Conservation (phyloP, 176 grass and related monocot species). For the Coix lacrymajobi region DNA sequence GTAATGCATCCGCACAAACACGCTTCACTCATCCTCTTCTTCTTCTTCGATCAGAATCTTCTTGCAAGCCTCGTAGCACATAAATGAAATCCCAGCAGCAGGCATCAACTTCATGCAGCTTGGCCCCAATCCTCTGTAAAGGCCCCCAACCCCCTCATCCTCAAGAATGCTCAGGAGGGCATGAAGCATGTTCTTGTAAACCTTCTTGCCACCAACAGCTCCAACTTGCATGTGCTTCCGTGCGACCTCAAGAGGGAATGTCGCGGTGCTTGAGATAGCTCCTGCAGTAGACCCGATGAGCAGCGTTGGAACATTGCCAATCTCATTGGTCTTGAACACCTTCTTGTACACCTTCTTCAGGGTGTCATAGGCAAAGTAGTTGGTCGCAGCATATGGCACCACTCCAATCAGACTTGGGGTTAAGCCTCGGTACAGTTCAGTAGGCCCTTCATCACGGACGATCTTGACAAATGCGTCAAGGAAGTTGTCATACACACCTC, state of each 20-base stretch:
- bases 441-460: constrained; percentile 55
- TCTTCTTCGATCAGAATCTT: constrained; percentile 75
- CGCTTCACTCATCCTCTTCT: constrained; percentile 31
- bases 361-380: constrained; percentile 80
- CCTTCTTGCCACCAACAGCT: constrained; percentile 58
- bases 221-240: constrained; percentile 91
- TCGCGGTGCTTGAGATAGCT: constrained; percentile 76
- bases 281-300: constrained; percentile 72
- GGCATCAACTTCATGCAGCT: constrained; percentile 85
- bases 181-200: constrained; percentile 93
- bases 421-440: constrained; percentile 80
- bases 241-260: constrained; percentile 87
- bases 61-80: constrained; percentile 97
- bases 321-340: constrained; percentile 54
- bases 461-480: constrained; percentile 71
- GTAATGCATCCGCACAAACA: background rate
- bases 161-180: constrained; percentile 77
- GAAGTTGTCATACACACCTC: constrained; percentile 75
- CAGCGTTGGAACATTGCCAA: constrained; percentile 57
- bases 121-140: constrained; percentile 75
- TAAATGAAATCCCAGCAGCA: constrained; percentile 91
- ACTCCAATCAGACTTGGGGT: constrained; percentile 85
- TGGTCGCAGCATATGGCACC: constrained; percentile 84
- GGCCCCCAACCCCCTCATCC: constrained; percentile 74
- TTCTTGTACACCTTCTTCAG: constrained; percentile 78